Base-by-base conservation (phyloP, 2,329 filamentous ascomycete genomes). In the Cladophialophora immunda region DNA sequence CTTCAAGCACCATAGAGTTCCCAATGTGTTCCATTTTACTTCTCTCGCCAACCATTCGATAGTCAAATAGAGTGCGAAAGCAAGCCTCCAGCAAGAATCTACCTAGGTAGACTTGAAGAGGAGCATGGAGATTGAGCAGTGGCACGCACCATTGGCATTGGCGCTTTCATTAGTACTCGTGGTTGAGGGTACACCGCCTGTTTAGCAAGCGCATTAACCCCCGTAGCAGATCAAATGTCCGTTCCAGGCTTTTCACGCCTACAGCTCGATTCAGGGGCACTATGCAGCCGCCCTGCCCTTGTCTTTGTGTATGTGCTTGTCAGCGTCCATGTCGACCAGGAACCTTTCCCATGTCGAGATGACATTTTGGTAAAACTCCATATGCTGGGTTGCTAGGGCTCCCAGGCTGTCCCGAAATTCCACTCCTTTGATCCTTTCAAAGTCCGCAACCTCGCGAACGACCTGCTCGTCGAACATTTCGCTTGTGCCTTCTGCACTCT, bases 381-480 rank as follows among this genome's bases (percentile, higher is more conserved):
- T 88, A 77, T 99, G 93, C 19, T 92, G 89, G 75, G 94, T 90
- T 0, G 94, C 93, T 57, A 99, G 80, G 2, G 88, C 89, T 2
- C 92, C 93, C 58, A 99, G 85, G 73, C 95, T 94, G 70, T 90
- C 87, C 78, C 92, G 92, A 80, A 99, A 96, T 83, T 99, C 94
- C 50, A 92, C 84, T 45, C 92, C 89, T 84, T 99, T 99, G 84
- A 98, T 98, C 64, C 94, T 87, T 81, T 99, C 95, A 80, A 99
- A 99, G 76, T 97, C 94, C 22, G 87, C 86, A 0, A 97, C 92
- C 78, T 99, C 95, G 75, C 92, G 91, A 52, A 98, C 91, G 1
- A 97, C 94, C 80, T 97, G 93, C 76, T 97, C 94, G 78, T 97
- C 95, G 75, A 99, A 99, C 76, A 93, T 90, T 79, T 98, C 93